phyloP scores from a whole-genome alignment of 2,329 filamentous ascomycete genomes.

The Diaporthe vexans region DNA sequence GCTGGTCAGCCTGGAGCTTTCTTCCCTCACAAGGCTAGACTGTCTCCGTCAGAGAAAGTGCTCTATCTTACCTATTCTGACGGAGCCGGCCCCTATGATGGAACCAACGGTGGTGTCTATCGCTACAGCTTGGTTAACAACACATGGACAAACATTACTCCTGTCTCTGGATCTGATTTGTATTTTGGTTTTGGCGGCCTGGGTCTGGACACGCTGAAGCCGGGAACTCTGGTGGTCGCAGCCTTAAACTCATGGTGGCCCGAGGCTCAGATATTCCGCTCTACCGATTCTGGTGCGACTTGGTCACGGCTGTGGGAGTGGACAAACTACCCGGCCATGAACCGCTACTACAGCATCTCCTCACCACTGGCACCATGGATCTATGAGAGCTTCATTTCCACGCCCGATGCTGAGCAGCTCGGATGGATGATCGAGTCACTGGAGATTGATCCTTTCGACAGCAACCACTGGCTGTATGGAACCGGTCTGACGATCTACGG shows the following conservation, averaged over 20 bases:
- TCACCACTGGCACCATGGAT: constrained; percentile 68
- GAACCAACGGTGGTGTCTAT: constrained; percentile 65
- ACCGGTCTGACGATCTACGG: constrained; percentile 60
- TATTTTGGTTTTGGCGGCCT: constrained; percentile 70
- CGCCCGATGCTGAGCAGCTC: constrained; percentile 61
- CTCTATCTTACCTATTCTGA: constrained; percentile 69
- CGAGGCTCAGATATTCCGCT: constrained; percentile 69
- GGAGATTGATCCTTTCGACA: constrained; percentile 70
- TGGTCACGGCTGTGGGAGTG: constrained; percentile 69
- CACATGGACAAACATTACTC: constrained; percentile 70
- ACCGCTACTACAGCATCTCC: constrained; percentile 61
- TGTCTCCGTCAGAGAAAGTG: constrained; percentile 64
- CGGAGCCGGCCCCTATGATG: constrained; percentile 70
- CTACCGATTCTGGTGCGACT: constrained; percentile 66
- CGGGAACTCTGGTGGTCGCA: constrained; percentile 70
- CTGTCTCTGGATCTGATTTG: constrained; percentile 60
- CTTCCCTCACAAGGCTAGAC: constrained; percentile 67
- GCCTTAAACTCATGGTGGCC: constrained; percentile 72
- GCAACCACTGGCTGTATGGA: constrained; percentile 73
- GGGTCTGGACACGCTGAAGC: constrained; percentile 64
- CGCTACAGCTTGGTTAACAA: constrained; percentile 64
- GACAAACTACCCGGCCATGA: constrained; percentile 59
- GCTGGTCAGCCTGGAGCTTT: constrained; percentile 63
- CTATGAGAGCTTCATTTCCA: constrained; percentile 61
- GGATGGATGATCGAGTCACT: constrained; percentile 74